Evolutionary conservation across 768 basidiomycete genomes (phyloP), one percentile per base, ranked within the genome.

Genomic region (Calocera viscosa): DNA sequence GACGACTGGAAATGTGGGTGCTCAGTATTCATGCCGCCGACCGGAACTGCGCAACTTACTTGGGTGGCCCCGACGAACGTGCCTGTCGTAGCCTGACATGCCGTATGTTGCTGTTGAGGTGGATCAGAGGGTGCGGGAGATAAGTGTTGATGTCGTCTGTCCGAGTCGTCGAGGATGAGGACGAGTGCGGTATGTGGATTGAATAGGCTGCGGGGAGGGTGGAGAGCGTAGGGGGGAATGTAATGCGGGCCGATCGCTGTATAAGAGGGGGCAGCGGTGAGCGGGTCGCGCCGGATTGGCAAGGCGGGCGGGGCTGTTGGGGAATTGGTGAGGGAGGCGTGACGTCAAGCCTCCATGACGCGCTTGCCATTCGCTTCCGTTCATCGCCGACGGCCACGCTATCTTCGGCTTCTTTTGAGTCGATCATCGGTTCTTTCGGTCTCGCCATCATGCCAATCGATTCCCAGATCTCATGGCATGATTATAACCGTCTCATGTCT

Each of bases 41-140:
- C 17, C 3, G 38, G 33, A 39, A 39, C 32, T 35, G 22, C 33
- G 22, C 24, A 33, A 14, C 26, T 28, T 72, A 86, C 85, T 78
- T 14, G 84, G 81, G 70, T 85, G 84, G 22, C 84, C 85, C 67
- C 80, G 76, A 70, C 81, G 78, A 64, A 85, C 74, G 68, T 78
- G 76, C 47, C 74, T 71, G 67, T 80, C 77, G 65, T 78, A 67
- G 60, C 73, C 70, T 2, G 53, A 60, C 53, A 60, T 60, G 24
- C 7, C 53, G 30, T 5, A 7, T 60, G 30, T 7, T 7, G 43
- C 5, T 47, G 43, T 47, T 17, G 3, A 19, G 43, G 16, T 47
- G 24, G 7, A 3, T 19, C 5, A 19, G 43, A 3, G 3, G 43
- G 43, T 47, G 3, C 8, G 16, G 43, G 7, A 8, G 43, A 19